Conservation (phyloP, 2,329 filamentous ascomycete genomes). For the Neonectria magnoliae region DNA sequence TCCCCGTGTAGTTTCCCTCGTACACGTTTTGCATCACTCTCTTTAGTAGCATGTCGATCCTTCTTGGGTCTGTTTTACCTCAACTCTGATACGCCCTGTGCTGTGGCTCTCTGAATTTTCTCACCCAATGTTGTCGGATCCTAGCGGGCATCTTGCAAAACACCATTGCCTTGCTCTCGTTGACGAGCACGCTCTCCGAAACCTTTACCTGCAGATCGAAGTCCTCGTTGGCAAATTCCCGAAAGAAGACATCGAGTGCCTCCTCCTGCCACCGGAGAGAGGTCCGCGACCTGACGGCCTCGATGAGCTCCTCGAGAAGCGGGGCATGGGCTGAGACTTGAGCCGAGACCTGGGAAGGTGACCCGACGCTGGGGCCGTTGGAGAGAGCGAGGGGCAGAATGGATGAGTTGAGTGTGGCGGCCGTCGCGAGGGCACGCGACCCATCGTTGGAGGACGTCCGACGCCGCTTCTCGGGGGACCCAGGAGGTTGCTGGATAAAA, state of each 20-base stretch:
- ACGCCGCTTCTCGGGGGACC: slow-evolving; percentile 47
- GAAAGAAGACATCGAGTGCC: slow-evolving; percentile 68
- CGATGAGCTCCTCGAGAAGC: slow-evolving; percentile 52
- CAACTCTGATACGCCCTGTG: slow-evolving; percentile 9
- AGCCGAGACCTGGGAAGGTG: slow-evolving; percentile 35
- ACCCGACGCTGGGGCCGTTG: slow-evolving; percentile 29
- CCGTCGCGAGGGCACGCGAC: slow-evolving; percentile 39
- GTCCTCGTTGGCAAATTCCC: slow-evolving; percentile 66
- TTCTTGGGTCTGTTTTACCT: not conserved
- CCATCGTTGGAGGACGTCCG: slow-evolving; percentile 44
- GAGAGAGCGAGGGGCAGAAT: slow-evolving; percentile 33
- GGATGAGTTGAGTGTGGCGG: slow-evolving; percentile 45
- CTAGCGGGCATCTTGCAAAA: slow-evolving; percentile 69
- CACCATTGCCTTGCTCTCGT: slow-evolving; percentile 69
- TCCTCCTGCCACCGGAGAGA: slow-evolving; percentile 64
- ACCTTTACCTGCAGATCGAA: slow-evolving; percentile 68
- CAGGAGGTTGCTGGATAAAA: slow-evolving; percentile 41
- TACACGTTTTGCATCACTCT: not conserved
- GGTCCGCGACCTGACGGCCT: slow-evolving; percentile 52
- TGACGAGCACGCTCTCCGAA: slow-evolving; percentile 66
- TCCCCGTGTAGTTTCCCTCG: not conserved
- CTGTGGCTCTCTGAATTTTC: slow-evolving; percentile 56
- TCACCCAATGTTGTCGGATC: slow-evolving; percentile 66
- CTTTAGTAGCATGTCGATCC: not conserved
- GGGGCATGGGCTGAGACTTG: slow-evolving; percentile 31